Percentiles rank a stretch among this genome's conserved stretches.
These are phyloP conservation scores for Tremella fuciformis DNA, from an alignment of 768 basidiomycete species.

Conservation along the genomic window DNA sequence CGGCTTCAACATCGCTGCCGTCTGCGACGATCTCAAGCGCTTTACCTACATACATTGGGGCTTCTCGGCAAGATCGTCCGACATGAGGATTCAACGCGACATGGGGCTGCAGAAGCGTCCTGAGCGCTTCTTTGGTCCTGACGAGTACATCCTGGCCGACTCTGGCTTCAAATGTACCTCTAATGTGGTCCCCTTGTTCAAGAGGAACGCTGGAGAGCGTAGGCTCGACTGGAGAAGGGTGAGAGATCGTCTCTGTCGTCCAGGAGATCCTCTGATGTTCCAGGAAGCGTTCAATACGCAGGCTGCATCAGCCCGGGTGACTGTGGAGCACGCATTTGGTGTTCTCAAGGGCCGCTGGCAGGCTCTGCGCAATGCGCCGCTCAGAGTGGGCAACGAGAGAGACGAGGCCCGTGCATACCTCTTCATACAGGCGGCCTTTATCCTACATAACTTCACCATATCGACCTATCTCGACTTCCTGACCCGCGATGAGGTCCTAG, in stretches of 20 bases:
- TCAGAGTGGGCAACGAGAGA: neutral
- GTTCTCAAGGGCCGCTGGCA: slow-evolving; percentile 5
- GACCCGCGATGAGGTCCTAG: neutral
- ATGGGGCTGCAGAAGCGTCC: neutral
- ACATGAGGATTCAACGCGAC: neutral
- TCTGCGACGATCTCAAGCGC: slow-evolving; percentile 4
- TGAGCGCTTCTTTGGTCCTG: neutral
- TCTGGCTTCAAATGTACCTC: slow-evolving; percentile 1
- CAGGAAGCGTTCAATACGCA: slow-evolving; percentile 3
- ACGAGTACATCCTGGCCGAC: slow-evolving; percentile 1
- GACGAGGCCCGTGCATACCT: neutral
- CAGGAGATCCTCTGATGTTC: neutral
- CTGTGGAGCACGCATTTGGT: slow-evolving; percentile 4
- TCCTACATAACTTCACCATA: slow-evolving; percentile 5
- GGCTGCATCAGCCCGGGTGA: neutral
- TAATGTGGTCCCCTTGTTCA: neutral
- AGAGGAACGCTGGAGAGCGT: neutral
- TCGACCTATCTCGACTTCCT: neutral
- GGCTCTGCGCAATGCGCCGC: neutral
- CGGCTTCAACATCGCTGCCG: neutral
- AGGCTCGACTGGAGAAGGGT: neutral
- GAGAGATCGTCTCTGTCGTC: neutral
- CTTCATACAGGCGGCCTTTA: neutral
- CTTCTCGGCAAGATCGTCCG: slow-evolving; percentile 4
- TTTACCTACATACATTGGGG: slow-evolving; percentile 4